A percentile compares a stretch with the other conserved stretches of the same genome.
phyloP scores from a whole-genome alignment of 306 rosid genomes.

The Fragaria nilgerrensis region DNA sequence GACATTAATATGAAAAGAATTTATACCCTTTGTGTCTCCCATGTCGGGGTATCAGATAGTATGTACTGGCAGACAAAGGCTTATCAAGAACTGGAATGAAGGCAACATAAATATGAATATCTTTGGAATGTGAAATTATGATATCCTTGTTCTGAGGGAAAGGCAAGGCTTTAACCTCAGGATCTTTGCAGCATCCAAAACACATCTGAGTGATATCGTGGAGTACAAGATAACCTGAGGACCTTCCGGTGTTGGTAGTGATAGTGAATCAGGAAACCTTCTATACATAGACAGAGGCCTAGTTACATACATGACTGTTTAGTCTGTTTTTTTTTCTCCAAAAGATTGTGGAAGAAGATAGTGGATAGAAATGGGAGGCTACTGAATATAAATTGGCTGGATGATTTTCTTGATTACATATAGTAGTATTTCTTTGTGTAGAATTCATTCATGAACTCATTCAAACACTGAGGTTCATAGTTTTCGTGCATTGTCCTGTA shows the following conservation, averaged over 20 bases:
- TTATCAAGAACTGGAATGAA: conserved; percentile 64
- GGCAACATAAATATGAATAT: conserved; percentile 4
- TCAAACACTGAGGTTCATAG: too few relatives aligned
- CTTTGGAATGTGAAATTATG: conserved; percentile 32
- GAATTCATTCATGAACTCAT: too few relatives aligned
- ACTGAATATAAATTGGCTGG: neutral
- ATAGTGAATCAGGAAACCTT: conserved; percentile 16
- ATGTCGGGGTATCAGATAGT: conserved; percentile 44
- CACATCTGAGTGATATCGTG: conserved; percentile 56
- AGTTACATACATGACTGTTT: conserved; percentile 38
- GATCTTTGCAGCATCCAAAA: conserved; percentile 41
- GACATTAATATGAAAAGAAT: neutral
- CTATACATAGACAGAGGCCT: conserved; percentile 9
- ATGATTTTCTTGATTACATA: neutral
- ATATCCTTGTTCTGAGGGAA: conserved; percentile 64
- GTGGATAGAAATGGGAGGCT: neutral
- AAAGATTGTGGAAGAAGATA: neutral
- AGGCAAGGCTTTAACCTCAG: conserved; percentile 1
- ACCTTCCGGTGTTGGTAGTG: conserved; percentile 46
- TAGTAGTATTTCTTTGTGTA: too few relatives aligned
- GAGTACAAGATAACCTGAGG: conserved; percentile 68
- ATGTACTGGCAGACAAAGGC: conserved; percentile 60
- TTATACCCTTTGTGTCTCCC: conserved; percentile 58
- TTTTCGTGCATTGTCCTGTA: too few relatives aligned
- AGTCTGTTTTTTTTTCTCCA: neutral